A percentile compares a stretch with the other conserved stretches of the same genome.
These are phyloP conservation scores for Sungouiozyma ichnusensis DNA, from an alignment of 805 yeast genomes.

Conservation along the genomic window DNA sequence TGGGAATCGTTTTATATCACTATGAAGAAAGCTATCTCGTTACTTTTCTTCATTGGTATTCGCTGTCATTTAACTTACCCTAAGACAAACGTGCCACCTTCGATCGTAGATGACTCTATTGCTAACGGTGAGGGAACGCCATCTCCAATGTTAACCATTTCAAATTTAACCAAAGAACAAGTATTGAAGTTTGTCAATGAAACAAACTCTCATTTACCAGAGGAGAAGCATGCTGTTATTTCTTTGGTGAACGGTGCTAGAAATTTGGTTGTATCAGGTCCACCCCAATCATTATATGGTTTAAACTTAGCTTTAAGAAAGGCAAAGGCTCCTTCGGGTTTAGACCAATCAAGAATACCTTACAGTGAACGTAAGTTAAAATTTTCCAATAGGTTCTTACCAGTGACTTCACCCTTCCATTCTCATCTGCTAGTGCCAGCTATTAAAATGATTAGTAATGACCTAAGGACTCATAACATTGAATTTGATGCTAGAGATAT, in stretches of 20 bases:
- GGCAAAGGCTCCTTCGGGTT: conserved; percentile 88
- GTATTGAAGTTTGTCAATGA: conserved; percentile 69
- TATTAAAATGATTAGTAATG: conserved; percentile 52
- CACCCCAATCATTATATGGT: conserved; percentile 96
- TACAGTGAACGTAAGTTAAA: conserved; percentile 86
- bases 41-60: conserved; percentile 87
- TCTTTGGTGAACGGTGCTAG: conserved; percentile 93
- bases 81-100: conserved; percentile 86
- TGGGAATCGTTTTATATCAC: conserved; percentile 76
- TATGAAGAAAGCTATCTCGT: conserved; percentile 67
- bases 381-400: conserved; percentile 87
- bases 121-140: conserved; percentile 95
- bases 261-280: conserved; percentile 92
- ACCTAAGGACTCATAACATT: conserved; percentile 49
- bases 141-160: conserved; percentile 91
- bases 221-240: conserved; percentile 79
- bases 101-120: conserved; percentile 81
- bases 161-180: conserved; percentile 74
- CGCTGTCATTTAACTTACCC: conserved; percentile 88
- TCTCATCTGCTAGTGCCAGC: conserved; percentile 75
- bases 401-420: conserved; percentile 95
- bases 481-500: conserved; percentile 46
- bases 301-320: conserved; percentile 83
- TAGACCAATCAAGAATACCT: conserved; percentile 93
- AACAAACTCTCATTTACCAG: conserved; percentile 90